A percentile compares a stretch with the other conserved stretches of the same genome.
Evolutionary conservation across 306 rosid species (phyloP).

Genomic region (Morella rubra): DNA sequence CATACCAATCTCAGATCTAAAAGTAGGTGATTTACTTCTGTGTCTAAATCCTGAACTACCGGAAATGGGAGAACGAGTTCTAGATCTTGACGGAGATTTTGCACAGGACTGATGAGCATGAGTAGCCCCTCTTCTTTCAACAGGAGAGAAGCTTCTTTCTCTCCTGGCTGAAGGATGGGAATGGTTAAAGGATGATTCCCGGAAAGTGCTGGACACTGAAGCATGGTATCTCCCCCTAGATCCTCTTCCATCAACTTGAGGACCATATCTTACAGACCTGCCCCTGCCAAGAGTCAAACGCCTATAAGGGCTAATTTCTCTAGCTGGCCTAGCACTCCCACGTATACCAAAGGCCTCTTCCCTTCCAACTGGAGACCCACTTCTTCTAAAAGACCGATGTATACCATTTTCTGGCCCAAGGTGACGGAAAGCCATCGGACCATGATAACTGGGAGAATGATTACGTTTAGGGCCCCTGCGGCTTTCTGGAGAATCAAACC

Average conservation of each 20-base stretch:
- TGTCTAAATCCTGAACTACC: conserved; percentile 2
- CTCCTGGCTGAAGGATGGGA: conserved; percentile 4
- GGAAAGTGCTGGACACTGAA: not conserved
- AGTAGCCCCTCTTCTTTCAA: not conserved
- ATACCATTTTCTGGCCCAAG: not conserved
- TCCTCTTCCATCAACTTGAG: conserved; percentile 5
- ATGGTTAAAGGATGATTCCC: not conserved
- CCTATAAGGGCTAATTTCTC: not conserved
- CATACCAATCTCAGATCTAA: not conserved
- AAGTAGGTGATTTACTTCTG: conserved; percentile 6
- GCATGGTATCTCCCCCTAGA: conserved; percentile 1
- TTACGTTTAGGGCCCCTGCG: not conserved
- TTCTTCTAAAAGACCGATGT: not conserved
- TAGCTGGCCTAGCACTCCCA: not conserved
- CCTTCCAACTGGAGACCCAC: not conserved
- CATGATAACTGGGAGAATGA: conserved; percentile 8
- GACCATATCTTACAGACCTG: conserved; percentile 1
- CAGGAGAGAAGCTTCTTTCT: conserved; percentile 5
- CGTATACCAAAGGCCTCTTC: not conserved
- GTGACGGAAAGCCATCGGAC: not conserved
- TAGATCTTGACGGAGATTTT: conserved; percentile 5
- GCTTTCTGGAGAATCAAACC: conserved; percentile 2
- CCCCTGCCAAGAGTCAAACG: conserved; percentile 8
- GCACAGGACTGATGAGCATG: conserved; percentile 3
- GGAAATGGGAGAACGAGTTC: conserved; percentile 8